Evolutionary conservation across 1,284 basidiomycete genomes (phyloP), one percentile per base, ranked within the genome.

Genomic region (Cryptococcus jaspeensis): DNA sequence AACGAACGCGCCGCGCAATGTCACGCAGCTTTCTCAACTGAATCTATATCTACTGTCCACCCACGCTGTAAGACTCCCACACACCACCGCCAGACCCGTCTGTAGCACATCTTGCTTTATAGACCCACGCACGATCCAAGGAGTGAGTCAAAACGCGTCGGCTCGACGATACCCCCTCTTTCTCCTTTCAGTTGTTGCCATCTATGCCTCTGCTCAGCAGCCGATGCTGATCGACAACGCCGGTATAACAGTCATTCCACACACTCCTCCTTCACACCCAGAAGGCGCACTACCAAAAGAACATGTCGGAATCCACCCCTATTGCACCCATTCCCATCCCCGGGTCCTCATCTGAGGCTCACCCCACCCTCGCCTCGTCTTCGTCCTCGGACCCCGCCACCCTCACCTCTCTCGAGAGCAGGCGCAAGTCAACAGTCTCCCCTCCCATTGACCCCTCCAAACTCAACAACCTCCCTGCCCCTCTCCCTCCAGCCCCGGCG

Each of bases 361-460:
- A 32, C 28, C 28, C 28, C 28, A 43, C 41, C n/a, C 2, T 23
- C 2, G 12, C 41, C 41, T 20, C 18, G 18, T 16, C 41, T 23
- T 5, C 23, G 11, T 12, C 41, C 41, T 43, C 41, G 18, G 18
- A 18, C 23, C 41, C 41, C 18, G 41, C 41, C 41, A n/a, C 23
- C 41, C 18, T 43, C 18, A 43, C 41, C 41, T 20, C 41, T 23
- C 41, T n/a, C 41, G 18, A 18, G 1, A 20, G 18, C 23, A 23
- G 18, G 18, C 18, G 12, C n/a, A 18, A 23, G 18, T 50, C 39
- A 13, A 43, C 59, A 12, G 52, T 56, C 11, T 67, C 71, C 0
- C 67, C 71, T 16, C 68, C 68, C 46, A 69, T 75, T 45, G 71
- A 74, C 60, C 67, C 73, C 5, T 57, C 58, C 28, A 71, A 70